Evolutionary conservation across 176 grass and related monocot species (phyloP), one percentile per base, ranked within the genome.

Genomic region (Oryza glaberrima): DNA sequence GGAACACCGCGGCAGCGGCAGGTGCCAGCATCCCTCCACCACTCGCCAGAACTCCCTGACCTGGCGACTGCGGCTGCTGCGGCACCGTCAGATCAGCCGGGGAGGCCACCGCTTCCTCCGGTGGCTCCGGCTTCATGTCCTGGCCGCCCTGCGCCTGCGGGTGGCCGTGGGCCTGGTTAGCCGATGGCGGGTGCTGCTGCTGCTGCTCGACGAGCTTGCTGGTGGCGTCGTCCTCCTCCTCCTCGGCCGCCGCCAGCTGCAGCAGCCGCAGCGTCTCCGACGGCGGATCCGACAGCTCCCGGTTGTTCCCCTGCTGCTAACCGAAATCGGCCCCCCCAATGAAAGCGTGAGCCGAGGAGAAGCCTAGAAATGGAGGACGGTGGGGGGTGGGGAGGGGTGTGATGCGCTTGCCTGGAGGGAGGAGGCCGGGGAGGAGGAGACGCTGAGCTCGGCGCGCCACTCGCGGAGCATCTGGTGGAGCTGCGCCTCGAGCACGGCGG

Each of bases 401-500:
- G 30, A n/a, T 6, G 22, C 16, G 40, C 44, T 56, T 43, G 66
- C 89, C 84, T 87, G 89, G 63, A 97, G 88, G 36, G 95, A 97
- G 19, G 90, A 91, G 19, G 95, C 90, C 1, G 90, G 92, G n/a
- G 92, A 97, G 36, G 88, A 97, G 36, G 86, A 79, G 46, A 83
- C 84, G 85, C 88, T 97, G 84, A 97, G 95, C 86, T 97, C 95
- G 51, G 92, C 87, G 79, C 90, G 93, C 92, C 92, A 97, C 86
- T 97, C 95, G 46, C 90, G 92, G 73, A 97, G 95, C 92, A 97
- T 94, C 90, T 94, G 95, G 54, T 97, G 88, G 63, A 97, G 83
- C 88, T 97, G 95, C 56, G 83, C 92, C 85, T 97, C 95, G 72
- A 97, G 90, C 46, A 97, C 66, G 70, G 89, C 76, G 32, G 86